Base-by-base conservation (phyloP, 805 yeast genomes). In the Citeromyces nyonsensis region DNA sequence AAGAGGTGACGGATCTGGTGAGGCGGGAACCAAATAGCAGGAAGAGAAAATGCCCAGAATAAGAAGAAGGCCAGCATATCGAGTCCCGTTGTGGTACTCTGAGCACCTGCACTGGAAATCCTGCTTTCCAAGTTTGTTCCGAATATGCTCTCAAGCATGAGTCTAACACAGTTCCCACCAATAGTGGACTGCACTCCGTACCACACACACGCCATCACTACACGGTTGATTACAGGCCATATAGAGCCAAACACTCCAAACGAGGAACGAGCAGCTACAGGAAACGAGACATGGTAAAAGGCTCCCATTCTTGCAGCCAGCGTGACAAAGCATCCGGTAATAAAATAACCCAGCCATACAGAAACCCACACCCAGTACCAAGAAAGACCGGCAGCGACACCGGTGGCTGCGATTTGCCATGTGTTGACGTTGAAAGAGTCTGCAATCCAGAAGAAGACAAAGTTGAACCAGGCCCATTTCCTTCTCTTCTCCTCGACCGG, bases 321-420 rank as follows among this genome's bases (percentile, higher is more conserved):
- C 4, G 70, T 66, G 24, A 85, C 77, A 42, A 83, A 81, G 1
- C 65, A 42, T 38, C 80, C 91, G 38, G 81, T 72, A 30, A 80
- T 52, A 12, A 62, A 47, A 51, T 84, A 84, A 5, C 95, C 95
- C 11, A 84, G 39, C 91, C 94, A 82, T 15, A 84, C 91, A 1
- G 91, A 69, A 26, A 84, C 56, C 93, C 94, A 84, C 9, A 80
- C 73, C 48, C 76, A 85, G 93, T 94, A 84, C 94, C 94, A 83
- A 11, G 76, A 68, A 54, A 84, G 57, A 8, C 91, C 91, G 14
- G 73, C 70, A 34, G 63, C 60, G 36, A 79, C 76, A 44, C 94
- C 94, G 0, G 94, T 79, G 6, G 88, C 74, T 2, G 94, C 94
- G 43, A 84, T 82, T 59, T 80, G 85, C 84, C 88, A 83, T 5